These are phyloP conservation scores for Phytopythium helicoides DNA, from an alignment of 352 stramenopile genomes.

Conservation along the genomic window DNA sequence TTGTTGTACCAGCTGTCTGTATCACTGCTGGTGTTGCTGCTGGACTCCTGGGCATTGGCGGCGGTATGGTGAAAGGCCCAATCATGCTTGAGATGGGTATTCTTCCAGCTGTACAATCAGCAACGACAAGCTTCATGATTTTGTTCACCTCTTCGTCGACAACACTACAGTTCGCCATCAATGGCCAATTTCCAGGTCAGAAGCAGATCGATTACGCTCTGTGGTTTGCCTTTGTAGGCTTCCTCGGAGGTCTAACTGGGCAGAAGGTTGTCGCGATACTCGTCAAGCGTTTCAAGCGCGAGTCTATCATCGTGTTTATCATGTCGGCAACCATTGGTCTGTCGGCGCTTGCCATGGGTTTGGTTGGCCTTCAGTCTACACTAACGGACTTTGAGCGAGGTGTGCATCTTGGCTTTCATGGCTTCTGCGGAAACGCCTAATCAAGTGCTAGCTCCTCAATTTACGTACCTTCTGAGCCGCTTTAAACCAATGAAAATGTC, in stretches of 20 bases:
- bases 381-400: slow-evolving; percentile 56
- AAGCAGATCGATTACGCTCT: slow-evolving; percentile 91
- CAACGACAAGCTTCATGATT: slow-evolving; percentile 92
- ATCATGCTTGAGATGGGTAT: slow-evolving; percentile 98
- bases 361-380: slow-evolving; percentile 58
- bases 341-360: slow-evolving; percentile 67
- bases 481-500: too few species aligned
- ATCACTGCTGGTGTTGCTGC: slow-evolving; percentile 93
- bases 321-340: slow-evolving; percentile 67
- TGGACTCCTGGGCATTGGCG: slow-evolving; percentile 95
- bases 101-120: slow-evolving; percentile 82
- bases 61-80: slow-evolving; percentile 96
- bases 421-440: slow-evolving; percentile 63
- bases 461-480: too few species aligned
- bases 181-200: slow-evolving; percentile 70
- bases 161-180: slow-evolving; percentile 87
- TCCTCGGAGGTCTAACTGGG: slow-evolving; percentile 73
- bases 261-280: slow-evolving; percentile 87
- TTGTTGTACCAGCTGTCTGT: slow-evolving; percentile 93
- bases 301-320: slow-evolving; percentile 85
- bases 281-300: slow-evolving; percentile 88
- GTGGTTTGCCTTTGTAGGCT: slow-evolving; percentile 90
- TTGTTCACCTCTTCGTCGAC: slow-evolving; percentile 92
- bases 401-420: slow-evolving; percentile 60
- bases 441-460: too few species aligned